Base-by-base conservation (phyloP, 495 filamentous ascomycete genomes). In the Elaphomyces granulatus region DNA sequence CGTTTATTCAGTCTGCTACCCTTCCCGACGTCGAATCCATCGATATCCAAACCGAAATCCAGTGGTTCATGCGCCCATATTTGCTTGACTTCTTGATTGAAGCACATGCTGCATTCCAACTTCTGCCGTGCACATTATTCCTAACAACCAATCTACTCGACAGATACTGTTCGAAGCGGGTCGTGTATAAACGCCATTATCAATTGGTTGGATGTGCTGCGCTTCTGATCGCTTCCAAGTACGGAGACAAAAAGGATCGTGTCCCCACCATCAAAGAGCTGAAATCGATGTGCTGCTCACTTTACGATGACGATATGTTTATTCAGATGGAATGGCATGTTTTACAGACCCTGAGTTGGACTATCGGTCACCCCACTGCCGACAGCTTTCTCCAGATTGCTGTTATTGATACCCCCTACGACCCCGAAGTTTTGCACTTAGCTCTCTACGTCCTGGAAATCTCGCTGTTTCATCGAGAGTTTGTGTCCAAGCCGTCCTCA, bases 261-360 rank as follows among this genome's bases (percentile, higher is more conserved):
- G 92, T 99, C 4, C 90, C 90, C 12, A 87, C 87, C 28, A 87
- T 99, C 58, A 77, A 82, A 52, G 90, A 99, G 50, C 67, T 99
- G 42, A 94, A 92, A 70, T 87, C 86, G 37, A 96, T 99, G 92
- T 99, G 90, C 67, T 96, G 92, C 68, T 83, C 80, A 14, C 74
- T 95, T 17, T 99, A 99, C 58, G 90, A 99, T 56, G 87, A 94
- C 10, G 90, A 94, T 55, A 96, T 99, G 90, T 99, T 99, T 63
- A 87, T 83, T 12, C 90, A 99, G 61, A 96, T 99, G 92, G 90
- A 99, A 59, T 95, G 93, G 88, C 90, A 99, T 59, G 90, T 99
- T 8, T 70, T 99, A 48, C 87, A 93, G 61, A 96, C 90, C n/a
- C 71, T 99, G 43, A 81, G 83, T 44, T 99, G 92, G 92, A 75